These are phyloP conservation scores for Candida silvatica DNA, from an alignment of 805 yeast genomes.

Conservation along the genomic window DNA sequence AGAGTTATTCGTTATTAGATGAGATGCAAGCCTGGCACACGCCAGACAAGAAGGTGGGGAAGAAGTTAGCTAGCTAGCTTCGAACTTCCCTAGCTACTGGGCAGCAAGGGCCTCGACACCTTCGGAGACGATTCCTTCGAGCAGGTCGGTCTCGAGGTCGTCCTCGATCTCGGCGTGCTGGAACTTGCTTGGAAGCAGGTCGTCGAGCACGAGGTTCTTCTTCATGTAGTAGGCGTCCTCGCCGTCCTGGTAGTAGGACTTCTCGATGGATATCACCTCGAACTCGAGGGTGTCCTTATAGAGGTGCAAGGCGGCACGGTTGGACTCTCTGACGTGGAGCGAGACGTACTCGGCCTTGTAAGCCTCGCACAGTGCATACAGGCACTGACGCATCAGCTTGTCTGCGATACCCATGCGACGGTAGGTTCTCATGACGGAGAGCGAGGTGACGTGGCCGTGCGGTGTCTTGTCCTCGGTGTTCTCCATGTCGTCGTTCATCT, in stretches of 20 bases:
- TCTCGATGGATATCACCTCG: conserved; percentile 75
- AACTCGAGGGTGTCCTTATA: conserved; percentile 81
- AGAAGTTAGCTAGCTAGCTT: too few species aligned
- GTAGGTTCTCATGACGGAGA: conserved; percentile 92
- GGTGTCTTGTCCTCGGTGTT: conserved; percentile 54
- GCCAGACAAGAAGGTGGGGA: too few species aligned
- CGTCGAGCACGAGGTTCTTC: conserved; percentile 52
- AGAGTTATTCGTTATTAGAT: too few species aligned
- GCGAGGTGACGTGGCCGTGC: conserved; percentile 90
- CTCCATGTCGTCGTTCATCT: conserved; percentile 89
- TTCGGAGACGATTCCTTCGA: conserved; percentile 24
- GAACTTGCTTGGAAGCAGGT: conserved; percentile 49
- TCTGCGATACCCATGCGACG: conserved; percentile 94
- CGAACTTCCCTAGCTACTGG: too few species aligned
- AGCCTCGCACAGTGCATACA: conserved; percentile 73
- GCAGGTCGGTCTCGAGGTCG: conserved; percentile 42
- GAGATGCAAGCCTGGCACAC: too few species aligned
- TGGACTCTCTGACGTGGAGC: conserved; percentile 87
- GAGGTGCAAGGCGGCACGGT: conserved; percentile 87
- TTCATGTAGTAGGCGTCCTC: conserved; percentile 98
- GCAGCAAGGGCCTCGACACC: neutral
- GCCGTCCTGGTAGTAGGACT: conserved; percentile 90
- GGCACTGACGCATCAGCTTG: conserved; percentile 71
- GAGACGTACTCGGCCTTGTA: conserved; percentile 80
- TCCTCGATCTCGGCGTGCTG: conserved; percentile 44